phyloP scores from a whole-genome alignment of 2,329 filamentous ascomycete genomes.

The Penicillium palitans region DNA sequence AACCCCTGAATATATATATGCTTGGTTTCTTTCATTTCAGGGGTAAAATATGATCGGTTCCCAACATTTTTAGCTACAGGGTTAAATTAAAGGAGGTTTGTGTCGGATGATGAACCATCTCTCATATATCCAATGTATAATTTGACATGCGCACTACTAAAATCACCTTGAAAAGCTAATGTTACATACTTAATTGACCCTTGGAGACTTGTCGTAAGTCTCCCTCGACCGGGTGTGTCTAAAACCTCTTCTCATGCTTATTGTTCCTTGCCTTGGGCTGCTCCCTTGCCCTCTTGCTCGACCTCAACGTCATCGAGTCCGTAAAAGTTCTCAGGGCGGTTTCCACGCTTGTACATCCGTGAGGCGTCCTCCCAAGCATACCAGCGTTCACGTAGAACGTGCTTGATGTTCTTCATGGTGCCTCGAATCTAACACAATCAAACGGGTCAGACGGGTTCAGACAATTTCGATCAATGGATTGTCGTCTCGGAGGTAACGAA shows the following conservation, averaged over 20 bases:
- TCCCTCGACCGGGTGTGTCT: background rate
- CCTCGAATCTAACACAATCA: conserved; percentile 59
- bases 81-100: background rate
- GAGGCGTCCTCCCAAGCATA: conserved; percentile 68
- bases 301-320: conserved; percentile 22
- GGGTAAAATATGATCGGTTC: background rate
- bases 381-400: conserved; percentile 80
- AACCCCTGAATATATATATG: conserved; percentile 7
- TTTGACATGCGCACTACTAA: conserved; percentile 7
- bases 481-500: background rate
- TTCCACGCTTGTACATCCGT: conserved; percentile 38
- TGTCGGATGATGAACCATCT: background rate
- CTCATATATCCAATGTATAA: conserved; percentile 2
- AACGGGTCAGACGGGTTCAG: background rate
- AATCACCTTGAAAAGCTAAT: conserved; percentile 11
- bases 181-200: conserved; percentile 8
- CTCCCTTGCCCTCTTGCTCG: conserved; percentile 10
- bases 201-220: background rate
- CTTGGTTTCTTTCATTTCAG: conserved; percentile 8
- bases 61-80: background rate
- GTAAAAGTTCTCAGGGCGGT: conserved; percentile 33
- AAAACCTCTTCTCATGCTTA: background rate
- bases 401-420: conserved; percentile 82
- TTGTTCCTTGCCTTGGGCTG: background rate
- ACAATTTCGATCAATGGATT: background rate